These are phyloP conservation scores for Penicillium paxilli DNA, from an alignment of 495 filamentous ascomycete species.

Conservation along the genomic window DNA sequence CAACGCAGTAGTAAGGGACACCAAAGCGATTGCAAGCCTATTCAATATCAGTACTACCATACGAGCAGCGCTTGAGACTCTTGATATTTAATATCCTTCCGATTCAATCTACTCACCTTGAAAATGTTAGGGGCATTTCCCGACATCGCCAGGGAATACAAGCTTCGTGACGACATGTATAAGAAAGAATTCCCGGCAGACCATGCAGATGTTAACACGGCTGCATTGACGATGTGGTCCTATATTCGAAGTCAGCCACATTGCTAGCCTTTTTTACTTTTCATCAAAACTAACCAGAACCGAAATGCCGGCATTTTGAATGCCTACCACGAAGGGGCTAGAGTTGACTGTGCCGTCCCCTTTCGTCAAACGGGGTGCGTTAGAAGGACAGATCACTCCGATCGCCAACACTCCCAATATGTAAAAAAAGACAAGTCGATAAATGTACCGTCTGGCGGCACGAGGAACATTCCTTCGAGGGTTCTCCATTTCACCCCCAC, in stretches of 20 bases:
- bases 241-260: too few relatives aligned
- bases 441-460: slow-evolving; percentile 80
- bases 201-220: slow-evolving; percentile 68
- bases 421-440: slow-evolving; percentile 86
- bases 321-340: slow-evolving; percentile 61
- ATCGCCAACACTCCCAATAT: slow-evolving; percentile 55
- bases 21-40: slow-evolving; percentile 49
- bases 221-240: slow-evolving; percentile 77
- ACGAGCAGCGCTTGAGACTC: too few relatives aligned
- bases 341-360: slow-evolving; percentile 47
- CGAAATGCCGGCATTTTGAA: slow-evolving; percentile 62
- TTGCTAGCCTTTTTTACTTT: too few relatives aligned
- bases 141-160: slow-evolving; percentile 55
- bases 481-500: slow-evolving; percentile 70
- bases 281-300: too few relatives aligned
- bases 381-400: slow-evolving; percentile 54
- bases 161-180: slow-evolving; percentile 74
- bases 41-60: too few relatives aligned
- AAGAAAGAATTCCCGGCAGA: slow-evolving; percentile 78
- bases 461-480: slow-evolving; percentile 75
- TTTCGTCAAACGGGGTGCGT: slow-evolving; percentile 54
- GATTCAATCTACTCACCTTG: too few relatives aligned
- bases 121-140: slow-evolving; percentile 50
- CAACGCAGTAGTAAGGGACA: slow-evolving; percentile 49
- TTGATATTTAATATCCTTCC: too few relatives aligned